phyloP scores from a whole-genome alignment of 129 eudicot genomes.

The Saposhnikovia divaricata region DNA sequence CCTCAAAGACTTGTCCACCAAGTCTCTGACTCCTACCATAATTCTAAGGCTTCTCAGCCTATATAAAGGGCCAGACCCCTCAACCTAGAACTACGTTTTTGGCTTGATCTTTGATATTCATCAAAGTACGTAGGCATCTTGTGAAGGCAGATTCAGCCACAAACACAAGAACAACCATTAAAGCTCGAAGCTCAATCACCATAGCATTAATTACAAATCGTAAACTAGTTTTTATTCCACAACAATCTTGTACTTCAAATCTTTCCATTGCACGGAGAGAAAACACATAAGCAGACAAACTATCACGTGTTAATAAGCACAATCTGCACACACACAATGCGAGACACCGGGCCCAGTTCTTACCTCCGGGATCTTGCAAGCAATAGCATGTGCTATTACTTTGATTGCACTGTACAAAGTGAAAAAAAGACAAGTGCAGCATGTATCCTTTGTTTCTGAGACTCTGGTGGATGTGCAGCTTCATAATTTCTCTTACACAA shows the following conservation, averaged over 20 bases:
- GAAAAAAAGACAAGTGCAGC: conserved; percentile 19
- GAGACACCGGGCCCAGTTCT: conserved; percentile 23
- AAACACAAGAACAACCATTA: too few species aligned
- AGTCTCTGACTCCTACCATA: too few species aligned
- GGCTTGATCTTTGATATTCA: too few species aligned
- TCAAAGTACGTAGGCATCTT: too few species aligned
- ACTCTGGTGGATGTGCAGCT: conserved; percentile 79
- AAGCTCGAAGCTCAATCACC: too few species aligned
- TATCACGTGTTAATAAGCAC: neutral
- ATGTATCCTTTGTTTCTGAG: conserved; percentile 63
- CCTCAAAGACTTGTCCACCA: too few species aligned
- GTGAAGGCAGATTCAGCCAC: too few species aligned
- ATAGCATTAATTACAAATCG: too few species aligned
- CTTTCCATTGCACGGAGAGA: neutral
- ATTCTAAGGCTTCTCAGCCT: too few species aligned
- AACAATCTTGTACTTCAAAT: neutral
- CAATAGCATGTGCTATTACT: conserved; percentile 51
- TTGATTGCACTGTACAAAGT: conserved; percentile 32
- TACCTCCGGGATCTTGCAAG: conserved; percentile 57
- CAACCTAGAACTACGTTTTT: too few species aligned
- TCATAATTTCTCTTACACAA: conserved; percentile 47
- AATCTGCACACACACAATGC: conserved; percentile 23
- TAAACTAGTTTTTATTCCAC: too few species aligned
- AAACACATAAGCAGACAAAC: neutral
- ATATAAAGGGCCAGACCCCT: too few species aligned